Evolutionary conservation across 2,329 filamentous ascomycete species (phyloP).

Genomic region (Cladophialophora psammophila): DNA sequence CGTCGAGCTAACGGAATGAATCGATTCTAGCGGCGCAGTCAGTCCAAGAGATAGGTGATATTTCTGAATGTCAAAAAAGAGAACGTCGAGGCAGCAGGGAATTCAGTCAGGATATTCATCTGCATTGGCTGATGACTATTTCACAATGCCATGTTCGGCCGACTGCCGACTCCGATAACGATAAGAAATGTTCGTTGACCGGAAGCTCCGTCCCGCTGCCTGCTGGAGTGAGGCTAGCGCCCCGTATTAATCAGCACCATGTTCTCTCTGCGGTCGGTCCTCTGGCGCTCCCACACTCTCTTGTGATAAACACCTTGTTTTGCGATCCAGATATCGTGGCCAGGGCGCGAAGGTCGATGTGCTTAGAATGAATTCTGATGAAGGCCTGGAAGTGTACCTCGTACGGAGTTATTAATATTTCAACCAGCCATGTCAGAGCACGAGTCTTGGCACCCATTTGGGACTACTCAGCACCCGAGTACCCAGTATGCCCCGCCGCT

Average conservation of each 20-base stretch:
- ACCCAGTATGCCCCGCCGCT: too few species aligned
- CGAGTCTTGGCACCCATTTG: too few species aligned
- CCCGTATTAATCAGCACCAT: too few species aligned
- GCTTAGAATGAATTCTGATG: too few species aligned
- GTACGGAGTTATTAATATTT: too few species aligned
- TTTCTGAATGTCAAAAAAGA: not conserved
- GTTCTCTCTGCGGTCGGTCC: not conserved
- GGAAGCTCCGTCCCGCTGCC: conserved; percentile 14
- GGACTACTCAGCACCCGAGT: too few species aligned
- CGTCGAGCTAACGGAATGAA: not conserved
- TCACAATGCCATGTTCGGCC: conserved; percentile 14
- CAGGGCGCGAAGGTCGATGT: too few species aligned
- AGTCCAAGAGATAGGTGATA: not conserved
- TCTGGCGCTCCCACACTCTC: conserved; percentile 1
- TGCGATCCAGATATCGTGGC: too few species aligned
- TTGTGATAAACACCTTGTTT: not conserved
- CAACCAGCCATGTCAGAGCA: too few species aligned
- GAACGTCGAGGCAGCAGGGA: conserved; percentile 1
- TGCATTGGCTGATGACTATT: conserved; percentile 23
- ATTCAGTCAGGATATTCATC: not conserved
- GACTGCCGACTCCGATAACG: conserved; percentile 23
- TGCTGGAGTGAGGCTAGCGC: conserved; percentile 7
- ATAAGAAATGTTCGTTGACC: conserved; percentile 11
- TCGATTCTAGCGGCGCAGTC: not conserved
- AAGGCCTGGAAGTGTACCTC: too few species aligned